Evolutionary conservation across 148 eudicot genomes (phyloP), one percentile per base, ranked within the genome.

Genomic region (Persicaria maculosa): DNA sequence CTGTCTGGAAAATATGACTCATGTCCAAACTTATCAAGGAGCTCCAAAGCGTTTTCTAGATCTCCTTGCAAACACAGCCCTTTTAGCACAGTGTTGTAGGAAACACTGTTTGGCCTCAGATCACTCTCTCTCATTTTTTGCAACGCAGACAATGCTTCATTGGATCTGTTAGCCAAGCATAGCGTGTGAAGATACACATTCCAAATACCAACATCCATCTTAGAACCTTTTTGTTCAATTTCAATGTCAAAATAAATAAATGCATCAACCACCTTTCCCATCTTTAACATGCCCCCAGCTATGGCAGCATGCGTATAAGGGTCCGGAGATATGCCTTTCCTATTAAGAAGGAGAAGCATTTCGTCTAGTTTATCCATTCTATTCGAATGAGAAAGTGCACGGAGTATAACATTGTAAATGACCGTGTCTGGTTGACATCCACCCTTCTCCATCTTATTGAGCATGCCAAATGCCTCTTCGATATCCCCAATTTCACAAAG

Each of bases 251-350:
- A 73, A 7, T 84, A 16, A 48, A 73, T 55, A 55, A 79, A 48
- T 52, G 82, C 91, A 69, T 14, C n/a, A 52, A 53, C 80, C 54
- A 79, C 57, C 16, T 84, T 84, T 46, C 87, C 90, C 62, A 77
- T 77, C 76, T 86, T 88, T 44, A 90, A 55, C 76, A 88, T 74
- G 16, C 91, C 90, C n/a, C 87, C 93, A 72, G 86, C 89, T 71
- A 87, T 72, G 71, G 91, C 87, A 44, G 91, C 79, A 81, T 75
- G 61, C 8, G 91, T 84, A 74, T 75, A 88, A 53, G 78, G 58
- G 75, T 90, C 85, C 43, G 86, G 86, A 44, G 76, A 48, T 64
- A 86, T 72, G 4, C 90, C 86, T 80, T 81, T 86, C 74, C 55
- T 74, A 54, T 78, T 74, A 48, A 83, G 81, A 74, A 69, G 44